Evolutionary conservation across 129 eudicot genomes (phyloP).

Genomic region (Logfia minima): DNA sequence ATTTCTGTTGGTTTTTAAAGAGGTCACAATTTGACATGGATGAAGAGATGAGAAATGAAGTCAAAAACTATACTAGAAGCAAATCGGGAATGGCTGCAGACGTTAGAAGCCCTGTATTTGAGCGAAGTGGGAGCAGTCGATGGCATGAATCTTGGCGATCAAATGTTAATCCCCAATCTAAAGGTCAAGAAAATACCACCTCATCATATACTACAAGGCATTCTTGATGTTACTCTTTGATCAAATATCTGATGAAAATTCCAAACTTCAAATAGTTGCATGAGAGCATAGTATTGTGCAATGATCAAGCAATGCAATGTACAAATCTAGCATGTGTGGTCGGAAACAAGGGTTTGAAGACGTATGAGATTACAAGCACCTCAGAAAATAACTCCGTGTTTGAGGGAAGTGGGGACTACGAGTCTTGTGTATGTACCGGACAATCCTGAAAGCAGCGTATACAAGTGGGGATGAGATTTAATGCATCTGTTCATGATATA

Average conservation of each 20-base stretch:
- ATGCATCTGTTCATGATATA: background rate
- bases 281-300: slow-evolving; percentile 32
- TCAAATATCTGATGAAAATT: background rate
- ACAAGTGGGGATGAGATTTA: slow-evolving; percentile 7
- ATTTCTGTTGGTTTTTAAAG: slow-evolving; percentile 33
- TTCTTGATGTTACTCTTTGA: slow-evolving; percentile 19
- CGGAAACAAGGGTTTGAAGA: background rate
- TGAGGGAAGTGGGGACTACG: background rate
- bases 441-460: slow-evolving; percentile 14
- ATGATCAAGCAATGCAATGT: slow-evolving; percentile 37
- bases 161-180: no score
- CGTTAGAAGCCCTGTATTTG: slow-evolving; percentile 39
- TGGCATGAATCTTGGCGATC: slow-evolving; percentile 36
- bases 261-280: slow-evolving; percentile 14
- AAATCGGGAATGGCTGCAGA: slow-evolving; percentile 43
- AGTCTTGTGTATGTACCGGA: background rate
- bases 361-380: background rate
- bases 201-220: slow-evolving; percentile 13
- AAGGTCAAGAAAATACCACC: background rate
- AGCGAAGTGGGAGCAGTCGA: slow-evolving; percentile 57
- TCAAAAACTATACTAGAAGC: slow-evolving; percentile 39
- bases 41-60: slow-evolving; percentile 69
- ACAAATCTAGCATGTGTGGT: slow-evolving; percentile 2
- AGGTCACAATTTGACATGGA: slow-evolving; percentile 72
- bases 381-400: background rate